Evolutionary conservation across 176 grass and related monocot genomes (phyloP).

Genomic region (Cenchrus americanus): DNA sequence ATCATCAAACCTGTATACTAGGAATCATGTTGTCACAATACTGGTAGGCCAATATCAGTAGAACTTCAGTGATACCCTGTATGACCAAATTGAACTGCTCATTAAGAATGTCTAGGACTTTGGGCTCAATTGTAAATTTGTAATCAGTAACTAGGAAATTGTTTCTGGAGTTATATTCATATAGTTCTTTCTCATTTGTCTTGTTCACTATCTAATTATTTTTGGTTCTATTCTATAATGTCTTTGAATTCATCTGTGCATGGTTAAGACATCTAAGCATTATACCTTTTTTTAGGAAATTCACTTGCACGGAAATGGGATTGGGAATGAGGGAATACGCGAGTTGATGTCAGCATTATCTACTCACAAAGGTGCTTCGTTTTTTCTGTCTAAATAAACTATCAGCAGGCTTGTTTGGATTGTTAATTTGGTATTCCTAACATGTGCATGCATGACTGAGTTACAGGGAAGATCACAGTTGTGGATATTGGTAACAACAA

Average conservation of each 20-base stretch:
- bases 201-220: slow-evolving; percentile 24
- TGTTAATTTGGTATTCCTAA: slow-evolving; percentile 13
- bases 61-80: not conserved
- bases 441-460: slow-evolving; percentile 37
- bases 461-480: slow-evolving; percentile 75
- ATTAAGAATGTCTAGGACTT: not conserved
- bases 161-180: not conserved
- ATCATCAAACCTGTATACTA: slow-evolving; percentile 14
- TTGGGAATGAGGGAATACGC: slow-evolving; percentile 83
- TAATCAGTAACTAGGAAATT: not conserved
- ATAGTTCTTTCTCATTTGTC: not conserved
- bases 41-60: not conserved
- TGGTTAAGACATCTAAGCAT: slow-evolving; percentile 21
- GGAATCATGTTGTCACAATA: not conserved
- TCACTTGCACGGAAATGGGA: slow-evolving; percentile 94
- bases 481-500: slow-evolving; percentile 98
- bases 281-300: slow-evolving; percentile 66
- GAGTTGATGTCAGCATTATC: slow-evolving; percentile 70
- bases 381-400: slow-evolving; percentile 47
- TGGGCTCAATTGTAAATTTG: slow-evolving; percentile 7
- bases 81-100: slow-evolving; percentile 8
- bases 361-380: slow-evolving; percentile 66
- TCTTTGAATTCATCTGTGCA: slow-evolving; percentile 13
- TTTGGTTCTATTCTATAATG: slow-evolving; percentile 31
- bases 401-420: slow-evolving; percentile 35